Percentiles rank a stretch among this genome's conserved stretches.
Conservation (phyloP, 1,284 basidiomycete genomes). For the Ganoderma leucocontextum region DNA sequence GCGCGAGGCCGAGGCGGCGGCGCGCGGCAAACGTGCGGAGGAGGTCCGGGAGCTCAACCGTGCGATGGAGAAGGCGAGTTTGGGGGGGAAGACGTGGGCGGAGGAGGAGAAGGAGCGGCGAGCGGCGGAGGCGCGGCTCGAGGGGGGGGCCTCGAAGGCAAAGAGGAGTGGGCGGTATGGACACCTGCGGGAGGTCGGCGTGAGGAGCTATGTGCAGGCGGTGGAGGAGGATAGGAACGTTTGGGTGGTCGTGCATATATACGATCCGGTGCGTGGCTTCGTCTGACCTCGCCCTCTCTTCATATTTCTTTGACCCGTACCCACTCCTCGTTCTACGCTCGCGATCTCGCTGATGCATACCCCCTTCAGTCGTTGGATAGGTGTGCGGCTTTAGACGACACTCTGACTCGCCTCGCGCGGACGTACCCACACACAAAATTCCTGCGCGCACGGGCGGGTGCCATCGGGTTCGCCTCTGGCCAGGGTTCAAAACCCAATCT, state of each 20-base stretch:
- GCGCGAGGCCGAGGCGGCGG: conserved; percentile 67
- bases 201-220: conserved; percentile 75
- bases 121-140: conserved; percentile 40
- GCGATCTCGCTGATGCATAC: not conserved
- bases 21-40: conserved; percentile 54
- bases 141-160: conserved; percentile 45
- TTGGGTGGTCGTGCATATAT: conserved; percentile 86
- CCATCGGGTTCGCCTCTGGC: conserved; percentile 75
- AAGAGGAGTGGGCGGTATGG: conserved; percentile 66
- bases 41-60: conserved; percentile 59
- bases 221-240: conserved; percentile 78
- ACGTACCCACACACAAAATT: conserved; percentile 80
- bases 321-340: not conserved
- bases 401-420: conserved; percentile 74
- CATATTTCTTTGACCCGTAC: not conserved
- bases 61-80: conserved; percentile 66
- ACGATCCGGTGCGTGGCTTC: conserved; percentile 73
- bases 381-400: conserved; percentile 76
- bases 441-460: conserved; percentile 75
- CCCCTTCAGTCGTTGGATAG: conserved; percentile 69
- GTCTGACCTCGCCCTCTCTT: not conserved
- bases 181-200: conserved; percentile 82
- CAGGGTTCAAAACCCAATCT: conserved; percentile 21
- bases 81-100: conserved; percentile 72
- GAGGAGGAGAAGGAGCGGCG: conserved; percentile 73